A percentile compares a stretch with the other conserved stretches of the same genome.
phyloP scores from a whole-genome alignment of 768 basidiomycete genomes.

The Boletus rubescentipes region DNA sequence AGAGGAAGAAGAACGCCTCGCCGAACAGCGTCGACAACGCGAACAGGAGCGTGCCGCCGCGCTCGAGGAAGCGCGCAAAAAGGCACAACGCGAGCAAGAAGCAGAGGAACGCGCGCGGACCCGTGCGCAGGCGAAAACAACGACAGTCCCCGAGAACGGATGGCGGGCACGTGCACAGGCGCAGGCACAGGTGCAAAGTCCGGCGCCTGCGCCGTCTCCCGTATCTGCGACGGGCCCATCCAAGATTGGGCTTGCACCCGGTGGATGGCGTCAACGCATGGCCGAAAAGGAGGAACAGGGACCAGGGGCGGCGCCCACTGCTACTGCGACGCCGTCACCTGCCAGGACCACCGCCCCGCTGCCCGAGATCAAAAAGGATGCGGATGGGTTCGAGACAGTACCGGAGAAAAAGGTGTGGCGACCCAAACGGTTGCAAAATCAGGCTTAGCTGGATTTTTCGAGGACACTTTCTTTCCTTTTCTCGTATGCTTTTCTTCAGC shows the following conservation, averaged over 20 bases:
- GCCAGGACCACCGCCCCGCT: conserved; percentile 21
- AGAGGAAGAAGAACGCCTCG: conserved; percentile 59
- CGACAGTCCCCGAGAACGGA: conserved; percentile 23
- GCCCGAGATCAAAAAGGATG: conserved; percentile 50
- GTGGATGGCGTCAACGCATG: conserved; percentile 57
- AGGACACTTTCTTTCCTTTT: neutral
- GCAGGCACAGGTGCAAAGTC: conserved; percentile 52
- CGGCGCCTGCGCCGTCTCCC: conserved; percentile 45
- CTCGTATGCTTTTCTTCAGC: neutral
- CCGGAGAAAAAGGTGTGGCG: conserved; percentile 28
- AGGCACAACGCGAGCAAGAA: conserved; percentile 68
- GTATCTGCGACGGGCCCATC: conserved; percentile 29
- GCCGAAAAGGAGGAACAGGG: neutral
- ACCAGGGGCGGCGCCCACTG: too few relatives aligned
- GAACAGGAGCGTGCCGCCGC: conserved; percentile 51
- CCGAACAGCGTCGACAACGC: conserved; percentile 51
- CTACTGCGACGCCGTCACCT: conserved; percentile 8
- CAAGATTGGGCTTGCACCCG: conserved; percentile 36
- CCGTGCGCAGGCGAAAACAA: conserved; percentile 34
- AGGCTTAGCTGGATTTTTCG: neutral
- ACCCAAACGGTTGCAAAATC: conserved; percentile 16
- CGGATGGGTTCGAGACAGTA: conserved; percentile 74
- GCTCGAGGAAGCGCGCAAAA: conserved; percentile 55
- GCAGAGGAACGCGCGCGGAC: conserved; percentile 47
- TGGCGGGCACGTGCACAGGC: conserved; percentile 21